Base-by-base conservation (phyloP, 2,329 filamentous ascomycete genomes). In the Cercospora sp. region DNA sequence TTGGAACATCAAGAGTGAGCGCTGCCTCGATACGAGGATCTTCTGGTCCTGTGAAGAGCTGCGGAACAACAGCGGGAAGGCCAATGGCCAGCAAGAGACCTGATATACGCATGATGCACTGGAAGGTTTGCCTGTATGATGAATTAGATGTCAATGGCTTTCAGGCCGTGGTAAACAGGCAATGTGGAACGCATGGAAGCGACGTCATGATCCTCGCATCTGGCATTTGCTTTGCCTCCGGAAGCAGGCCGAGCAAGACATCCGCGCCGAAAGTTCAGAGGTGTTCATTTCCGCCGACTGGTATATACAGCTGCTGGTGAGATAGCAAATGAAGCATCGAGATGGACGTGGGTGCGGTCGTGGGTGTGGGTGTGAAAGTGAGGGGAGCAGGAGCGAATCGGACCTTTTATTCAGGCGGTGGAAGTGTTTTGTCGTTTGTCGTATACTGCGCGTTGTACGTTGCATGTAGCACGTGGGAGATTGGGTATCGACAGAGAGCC, bases 1-100 rank as follows among this genome's bases (percentile, higher is more conserved):
- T 67, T 8, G 66, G 43, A 16, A 40, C 57, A 24, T 68, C 61
- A 12, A 68, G 26, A n/a, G 61, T 61, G 61, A 53, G 59, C n/a
- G 26, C 66, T 18, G 65, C 34, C 37, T 65, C 30, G 6, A 65
- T 24, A 18, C 66, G 61, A 60, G 61, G 61, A 26, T 55, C 51
- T 55, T 55, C 51, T 28, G 51, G 57, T 30, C 51, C 51, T 28
- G 51, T 10, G 21, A 55, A 55, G 24, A 55, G 51, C 51, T 55
- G 51, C 24, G 51, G 12, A 7, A 30, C 21, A 13, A 30, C 51
- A 13, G 28, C 21, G 16, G 24, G 21, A 26, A 30, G 24, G 24
- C 28, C 28, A 7, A 55, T 13, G 51, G 24, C 51, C 24, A 55
- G 51, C 28, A 30, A 55, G 51, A 55, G 12, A 7, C 5, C 21